Evolutionary conservation across 768 basidiomycete species (phyloP).

Genomic region (Pseudohyphozyma bogoriensis): DNA sequence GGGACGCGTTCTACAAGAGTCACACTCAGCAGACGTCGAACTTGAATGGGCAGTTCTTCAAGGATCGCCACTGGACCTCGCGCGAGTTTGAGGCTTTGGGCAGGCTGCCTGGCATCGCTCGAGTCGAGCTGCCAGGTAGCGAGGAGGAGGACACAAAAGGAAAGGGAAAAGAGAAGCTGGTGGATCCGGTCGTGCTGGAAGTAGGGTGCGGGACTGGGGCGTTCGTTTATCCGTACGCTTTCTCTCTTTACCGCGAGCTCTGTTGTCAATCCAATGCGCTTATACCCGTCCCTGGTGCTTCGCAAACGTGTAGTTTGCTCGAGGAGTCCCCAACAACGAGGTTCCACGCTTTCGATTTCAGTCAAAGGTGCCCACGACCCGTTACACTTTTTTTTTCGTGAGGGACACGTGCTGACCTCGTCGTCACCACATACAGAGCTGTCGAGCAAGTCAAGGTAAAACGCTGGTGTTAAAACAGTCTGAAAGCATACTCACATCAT

Average conservation of each 20-base stretch:
- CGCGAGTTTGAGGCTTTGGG: constrained; percentile 11
- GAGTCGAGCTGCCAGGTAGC: too few relatives aligned
- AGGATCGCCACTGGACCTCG: constrained; percentile 24
- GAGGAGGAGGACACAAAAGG: constrained; percentile 8
- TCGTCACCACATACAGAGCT: background rate
- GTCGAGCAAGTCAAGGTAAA: constrained; percentile 19
- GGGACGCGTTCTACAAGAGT: constrained; percentile 22
- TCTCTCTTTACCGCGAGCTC: background rate
- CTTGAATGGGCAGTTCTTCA: constrained; percentile 19
- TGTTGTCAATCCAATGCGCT: too few relatives aligned
- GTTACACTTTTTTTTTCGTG: background rate
- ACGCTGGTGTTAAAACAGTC: background rate
- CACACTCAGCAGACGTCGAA: background rate
- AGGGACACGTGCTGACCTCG: too few relatives aligned
- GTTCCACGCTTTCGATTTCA: constrained; percentile 24
- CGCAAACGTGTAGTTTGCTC: constrained; percentile 5
- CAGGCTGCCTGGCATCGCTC: too few relatives aligned
- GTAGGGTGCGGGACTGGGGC: constrained; percentile 27
- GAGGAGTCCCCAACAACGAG: constrained; percentile 11
- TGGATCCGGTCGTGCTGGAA: constrained; percentile 24
- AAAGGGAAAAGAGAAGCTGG: constrained; percentile 16
- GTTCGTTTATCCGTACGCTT: constrained; percentile 25
- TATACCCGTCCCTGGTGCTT: too few relatives aligned
- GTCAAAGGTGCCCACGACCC: constrained; percentile 2
- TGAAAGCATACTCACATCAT: background rate